Evolutionary conservation across 495 filamentous ascomycete species (phyloP).

Genomic region (Penicillium lagena): DNA sequence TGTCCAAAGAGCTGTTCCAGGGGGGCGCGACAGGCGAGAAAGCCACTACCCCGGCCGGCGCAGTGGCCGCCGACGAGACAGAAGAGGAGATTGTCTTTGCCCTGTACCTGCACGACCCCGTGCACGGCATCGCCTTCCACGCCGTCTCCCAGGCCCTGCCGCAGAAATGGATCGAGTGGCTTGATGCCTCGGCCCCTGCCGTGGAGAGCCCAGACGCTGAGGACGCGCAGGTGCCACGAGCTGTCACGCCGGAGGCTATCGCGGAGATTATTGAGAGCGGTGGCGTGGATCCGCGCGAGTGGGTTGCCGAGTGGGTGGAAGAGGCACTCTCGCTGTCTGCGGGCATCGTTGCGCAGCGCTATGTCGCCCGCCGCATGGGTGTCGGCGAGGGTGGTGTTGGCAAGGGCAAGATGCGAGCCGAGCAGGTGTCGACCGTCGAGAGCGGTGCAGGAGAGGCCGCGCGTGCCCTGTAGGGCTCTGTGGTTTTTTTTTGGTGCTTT

Average conservation of each 20-base stretch:
- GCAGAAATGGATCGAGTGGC: constrained; percentile 81
- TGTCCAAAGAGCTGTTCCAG: constrained; percentile 62
- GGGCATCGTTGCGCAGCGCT: constrained; percentile 88
- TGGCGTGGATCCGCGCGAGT: constrained; percentile 91
- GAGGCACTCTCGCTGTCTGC: constrained; percentile 74
- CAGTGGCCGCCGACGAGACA: constrained; percentile 42
- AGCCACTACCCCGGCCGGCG: constrained; percentile 40
- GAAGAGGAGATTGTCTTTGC: constrained; percentile 72
- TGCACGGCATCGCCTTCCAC: constrained; percentile 83
- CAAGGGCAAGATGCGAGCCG: constrained; percentile 73
- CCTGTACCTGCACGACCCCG: constrained; percentile 86
- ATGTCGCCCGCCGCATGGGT: constrained; percentile 92
- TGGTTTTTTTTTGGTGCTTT: constrained; percentile 2
- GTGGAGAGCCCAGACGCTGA: constrained; percentile 33
- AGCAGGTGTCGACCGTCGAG: constrained; percentile 61
- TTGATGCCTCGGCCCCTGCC: constrained; percentile 65
- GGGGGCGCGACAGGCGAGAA: constrained; percentile 47
- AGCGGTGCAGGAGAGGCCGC: constrained; percentile 79
- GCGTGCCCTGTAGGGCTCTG: constrained; percentile 48
- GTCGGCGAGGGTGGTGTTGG: constrained; percentile 71
- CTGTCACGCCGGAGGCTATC: constrained; percentile 71
- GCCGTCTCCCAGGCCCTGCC: constrained; percentile 82
- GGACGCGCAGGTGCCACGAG: constrained; percentile 27
- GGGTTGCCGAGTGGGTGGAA: constrained; percentile 96
- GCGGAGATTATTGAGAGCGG: constrained; percentile 79